These are phyloP conservation scores for Boletus rubroflammeus DNA, from an alignment of 768 basidiomycete genomes.

Conservation along the genomic window DNA sequence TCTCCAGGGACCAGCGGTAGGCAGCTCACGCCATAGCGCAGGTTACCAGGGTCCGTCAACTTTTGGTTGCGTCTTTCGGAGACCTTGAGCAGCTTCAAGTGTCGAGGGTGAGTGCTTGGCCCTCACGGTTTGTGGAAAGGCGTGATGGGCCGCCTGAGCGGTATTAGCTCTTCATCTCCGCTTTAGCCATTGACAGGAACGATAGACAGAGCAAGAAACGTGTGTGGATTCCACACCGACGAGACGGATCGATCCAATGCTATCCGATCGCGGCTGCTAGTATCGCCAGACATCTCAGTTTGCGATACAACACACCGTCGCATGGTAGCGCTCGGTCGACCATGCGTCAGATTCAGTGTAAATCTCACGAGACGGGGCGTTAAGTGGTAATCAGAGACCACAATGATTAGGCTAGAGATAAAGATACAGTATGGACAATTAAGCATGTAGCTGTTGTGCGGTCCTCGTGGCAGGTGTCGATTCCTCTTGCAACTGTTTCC, in stretches of 20 bases:
- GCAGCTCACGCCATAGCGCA: neutral
- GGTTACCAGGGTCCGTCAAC: neutral
- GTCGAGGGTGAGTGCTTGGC: neutral
- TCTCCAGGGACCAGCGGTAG: neutral
- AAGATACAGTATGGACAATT: neutral
- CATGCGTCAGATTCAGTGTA: neutral
- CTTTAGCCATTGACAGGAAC: neutral
- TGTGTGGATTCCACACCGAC: neutral
- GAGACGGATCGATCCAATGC: no score
- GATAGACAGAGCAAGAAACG: neutral
- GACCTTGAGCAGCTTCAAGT: no score
- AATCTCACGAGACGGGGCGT: neutral
- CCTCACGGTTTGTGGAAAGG: no score
- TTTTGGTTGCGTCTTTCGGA: neutral
- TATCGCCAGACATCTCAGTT: slow-evolving; percentile 4
- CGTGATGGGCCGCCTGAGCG: no score
- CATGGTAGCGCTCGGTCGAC: neutral
- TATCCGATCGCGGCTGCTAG: neutral
- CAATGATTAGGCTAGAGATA: slow-evolving; percentile 2
- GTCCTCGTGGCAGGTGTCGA: neutral
- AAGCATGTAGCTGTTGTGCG: slow-evolving; percentile 9
- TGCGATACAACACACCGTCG: neutral
- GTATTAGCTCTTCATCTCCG: neutral
- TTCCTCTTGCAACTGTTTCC: neutral
- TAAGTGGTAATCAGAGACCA: neutral